phyloP scores from a whole-genome alignment of 768 basidiomycete genomes.

The Suillus alpinus region DNA sequence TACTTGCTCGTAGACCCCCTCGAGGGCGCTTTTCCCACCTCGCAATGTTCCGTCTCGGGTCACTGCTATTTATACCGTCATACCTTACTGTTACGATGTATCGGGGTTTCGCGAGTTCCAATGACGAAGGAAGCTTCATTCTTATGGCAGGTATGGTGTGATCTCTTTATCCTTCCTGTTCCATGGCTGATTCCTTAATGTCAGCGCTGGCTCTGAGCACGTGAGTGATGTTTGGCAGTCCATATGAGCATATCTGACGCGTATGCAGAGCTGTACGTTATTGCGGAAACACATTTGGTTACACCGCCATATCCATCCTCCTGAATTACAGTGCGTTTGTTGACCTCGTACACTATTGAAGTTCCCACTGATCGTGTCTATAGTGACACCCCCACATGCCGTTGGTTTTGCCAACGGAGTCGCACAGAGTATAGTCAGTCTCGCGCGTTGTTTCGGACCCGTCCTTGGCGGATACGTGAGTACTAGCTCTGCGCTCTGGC shows the following conservation, averaged over 20 bases:
- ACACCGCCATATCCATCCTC: constrained; percentile 87
- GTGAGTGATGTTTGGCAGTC: constrained; percentile 41
- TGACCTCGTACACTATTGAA: constrained; percentile 1
- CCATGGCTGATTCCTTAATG: background rate
- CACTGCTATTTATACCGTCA: constrained; percentile 82
- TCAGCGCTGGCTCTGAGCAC: constrained; percentile 77
- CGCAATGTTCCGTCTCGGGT: constrained; percentile 88
- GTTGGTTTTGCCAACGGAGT: constrained; percentile 94
- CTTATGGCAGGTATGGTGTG: constrained; percentile 72
- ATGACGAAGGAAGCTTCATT: constrained; percentile 68
- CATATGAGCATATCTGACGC: background rate
- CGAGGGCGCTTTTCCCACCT: constrained; percentile 80
- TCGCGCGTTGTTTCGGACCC: constrained; percentile 88
- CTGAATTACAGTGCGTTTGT: constrained; percentile 73
- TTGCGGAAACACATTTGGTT: constrained; percentile 84
- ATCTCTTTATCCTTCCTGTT: constrained; percentile 7
- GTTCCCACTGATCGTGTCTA: constrained; percentile 5
- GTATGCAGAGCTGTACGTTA: constrained; percentile 73
- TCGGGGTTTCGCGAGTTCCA: constrained; percentile 66
- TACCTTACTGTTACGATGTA: constrained; percentile 80
- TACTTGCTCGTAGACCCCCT: constrained; percentile 55
- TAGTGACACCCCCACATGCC: constrained; percentile 88
- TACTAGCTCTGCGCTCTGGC: background rate
- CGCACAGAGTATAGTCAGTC: constrained; percentile 92
- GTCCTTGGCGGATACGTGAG: constrained; percentile 78